Base-by-base conservation (phyloP, 2,329 filamentous ascomycete genomes). In the Penicillium capsulatum region DNA sequence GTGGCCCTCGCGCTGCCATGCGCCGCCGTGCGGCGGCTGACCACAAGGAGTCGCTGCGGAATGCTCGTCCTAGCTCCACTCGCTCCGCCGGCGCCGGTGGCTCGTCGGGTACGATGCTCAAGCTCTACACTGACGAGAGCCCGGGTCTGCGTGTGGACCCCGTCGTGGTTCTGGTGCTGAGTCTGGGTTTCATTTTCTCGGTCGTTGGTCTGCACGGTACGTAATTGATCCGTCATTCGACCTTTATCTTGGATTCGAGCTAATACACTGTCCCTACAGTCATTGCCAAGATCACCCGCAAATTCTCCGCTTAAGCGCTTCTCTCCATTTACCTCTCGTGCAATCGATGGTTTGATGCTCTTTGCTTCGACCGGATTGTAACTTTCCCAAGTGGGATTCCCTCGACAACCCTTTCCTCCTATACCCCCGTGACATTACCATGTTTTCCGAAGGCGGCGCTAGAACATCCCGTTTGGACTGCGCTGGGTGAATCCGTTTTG, bases 121-220 rank as follows among this genome's bases (percentile, higher is more conserved):
- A 90, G 70, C 83, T 98, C 31, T 98, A 98, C 81, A 98, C 92
- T 42, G 92, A 98, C 65, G 92, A 98, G 75, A 94, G 87, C 52
- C 92, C 92, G 43, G 92, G 92, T 48, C 76, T 98, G 60, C 95
- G 96, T 76, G 92, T 98, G 52, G 92, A 98, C 68, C 92, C 92
- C 15, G 92, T 98, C 44, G 90, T 98, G 53, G 91, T 98, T 51
- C 79, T 98, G 62, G 92, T 96, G 55, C 77, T 98, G 57, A 94
- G 88, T 61, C 80, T 98, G 59, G 92, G 94, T 48, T 98, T 98
- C 71, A 98, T 98, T 70, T 96, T 98, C 75, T 92, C 86, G 63
- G 92, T 98, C 63, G 92, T 98, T 61, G 90, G 89, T 56, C 77
- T 98, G 64, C 92, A 98, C 74, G 89, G 92, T 97, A 81, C 58